Conservation (phyloP, 2,329 filamentous ascomycete genomes). For the Aspergillus pseudoterreus region DNA sequence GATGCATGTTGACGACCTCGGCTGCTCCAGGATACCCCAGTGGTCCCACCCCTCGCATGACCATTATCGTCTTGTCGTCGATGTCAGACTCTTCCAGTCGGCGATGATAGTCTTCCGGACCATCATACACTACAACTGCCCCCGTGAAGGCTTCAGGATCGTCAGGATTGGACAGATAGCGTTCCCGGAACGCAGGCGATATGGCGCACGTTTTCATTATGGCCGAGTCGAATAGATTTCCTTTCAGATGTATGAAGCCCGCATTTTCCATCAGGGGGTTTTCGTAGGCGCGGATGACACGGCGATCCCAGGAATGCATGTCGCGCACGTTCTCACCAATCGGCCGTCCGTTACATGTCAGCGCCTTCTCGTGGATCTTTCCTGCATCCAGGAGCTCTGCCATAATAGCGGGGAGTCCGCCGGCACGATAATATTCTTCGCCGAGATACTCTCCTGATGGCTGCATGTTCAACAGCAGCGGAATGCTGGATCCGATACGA, state of each 20-base stretch:
- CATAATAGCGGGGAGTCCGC: conserved; percentile 52
- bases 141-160: conserved; percentile 50
- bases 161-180: conserved; percentile 44
- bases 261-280: conserved; percentile 49
- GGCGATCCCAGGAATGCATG: conserved; percentile 49
- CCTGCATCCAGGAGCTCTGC: conserved; percentile 51
- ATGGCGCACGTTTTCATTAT: conserved; percentile 54
- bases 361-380: conserved; percentile 41
- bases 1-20: conserved; percentile 53
- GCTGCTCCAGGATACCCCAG: conserved; percentile 50
- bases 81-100: conserved; percentile 44
- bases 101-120: conserved; percentile 47
- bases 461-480: conserved; percentile 53
- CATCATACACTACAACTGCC: conserved; percentile 48
- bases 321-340: conserved; percentile 43
- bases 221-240: conserved; percentile 50
- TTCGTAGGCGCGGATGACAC: conserved; percentile 44
- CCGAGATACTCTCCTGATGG: conserved; percentile 52
- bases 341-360: conserved; percentile 49
- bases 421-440: conserved; percentile 54
- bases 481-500: conserved; percentile 47
- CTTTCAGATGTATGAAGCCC: conserved; percentile 49
- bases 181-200: conserved; percentile 42
- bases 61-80: conserved; percentile 42
- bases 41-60: conserved; percentile 50